phyloP scores from a whole-genome alignment of 1,139 yeast species.

The Debaryomyces nepalensis region DNA sequence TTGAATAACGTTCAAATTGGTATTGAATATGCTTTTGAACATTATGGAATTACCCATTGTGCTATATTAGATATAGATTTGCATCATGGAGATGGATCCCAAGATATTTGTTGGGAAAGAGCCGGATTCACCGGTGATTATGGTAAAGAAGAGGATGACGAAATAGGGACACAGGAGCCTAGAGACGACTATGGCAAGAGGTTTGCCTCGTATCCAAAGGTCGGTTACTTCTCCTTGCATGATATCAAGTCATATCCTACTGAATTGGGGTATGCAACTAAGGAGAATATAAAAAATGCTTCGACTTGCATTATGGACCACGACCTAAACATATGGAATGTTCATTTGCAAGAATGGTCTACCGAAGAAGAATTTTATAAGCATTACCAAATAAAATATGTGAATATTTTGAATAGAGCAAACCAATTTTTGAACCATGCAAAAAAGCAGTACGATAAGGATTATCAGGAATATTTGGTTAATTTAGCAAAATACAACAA shows the following conservation, averaged over 20 bases:
- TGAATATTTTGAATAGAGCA: slow-evolving; percentile 67
- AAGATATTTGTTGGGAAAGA: slow-evolving; percentile 84
- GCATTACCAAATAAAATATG: slow-evolving; percentile 66
- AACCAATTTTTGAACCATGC: slow-evolving; percentile 64
- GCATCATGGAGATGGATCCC: slow-evolving; percentile 94
- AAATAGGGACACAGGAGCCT: slow-evolving; percentile 36
- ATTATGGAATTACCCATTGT: slow-evolving; percentile 74
- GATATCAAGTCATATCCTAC: slow-evolving; percentile 89
- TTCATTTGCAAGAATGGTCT: slow-evolving; percentile 72
- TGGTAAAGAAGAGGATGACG: slow-evolving; percentile 51
- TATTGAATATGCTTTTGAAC: slow-evolving; percentile 73
- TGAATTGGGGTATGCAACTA: slow-evolving; percentile 76
- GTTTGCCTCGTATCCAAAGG: slow-evolving; percentile 60
- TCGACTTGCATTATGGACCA: slow-evolving; percentile 83
- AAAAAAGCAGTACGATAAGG: slow-evolving; percentile 48
- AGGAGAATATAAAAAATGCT: slow-evolving; percentile 73
- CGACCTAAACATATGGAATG: slow-evolving; percentile 82
- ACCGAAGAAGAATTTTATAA: slow-evolving; percentile 67
- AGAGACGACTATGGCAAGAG: slow-evolving; percentile 59
- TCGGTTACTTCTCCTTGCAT: slow-evolving; percentile 84
- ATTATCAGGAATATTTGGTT: slow-evolving; percentile 37
- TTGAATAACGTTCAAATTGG: slow-evolving; percentile 84
- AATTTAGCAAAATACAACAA: slow-evolving; percentile 35
- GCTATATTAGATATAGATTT: slow-evolving; percentile 83
- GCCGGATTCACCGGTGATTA: slow-evolving; percentile 64